A percentile compares a stretch with the other conserved stretches of the same genome.
These are phyloP conservation scores for Stylosanthes scabra DNA, from an alignment of 331 rosid species.

Conservation along the genomic window DNA sequence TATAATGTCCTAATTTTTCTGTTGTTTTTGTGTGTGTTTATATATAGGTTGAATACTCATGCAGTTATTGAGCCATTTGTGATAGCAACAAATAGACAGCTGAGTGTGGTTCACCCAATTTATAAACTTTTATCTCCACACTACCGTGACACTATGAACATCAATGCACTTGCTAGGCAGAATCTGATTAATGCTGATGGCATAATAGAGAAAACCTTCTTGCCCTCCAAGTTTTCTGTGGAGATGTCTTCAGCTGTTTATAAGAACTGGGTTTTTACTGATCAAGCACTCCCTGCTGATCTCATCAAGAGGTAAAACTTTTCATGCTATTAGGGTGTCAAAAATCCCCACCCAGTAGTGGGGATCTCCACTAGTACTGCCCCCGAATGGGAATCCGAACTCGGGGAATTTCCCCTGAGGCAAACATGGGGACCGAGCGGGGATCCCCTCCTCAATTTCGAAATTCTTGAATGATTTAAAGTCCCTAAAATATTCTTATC, in stretches of 20 bases:
- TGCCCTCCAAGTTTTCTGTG: constrained; percentile 64
- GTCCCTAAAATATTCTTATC: too few relatives aligned
- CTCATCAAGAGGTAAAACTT: constrained; percentile 68
- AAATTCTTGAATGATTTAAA: too few relatives aligned
- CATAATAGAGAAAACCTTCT: constrained; percentile 66
- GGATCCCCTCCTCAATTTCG: too few relatives aligned
- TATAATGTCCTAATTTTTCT: neutral
- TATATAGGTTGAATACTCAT: constrained; percentile 73
- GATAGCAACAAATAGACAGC: constrained; percentile 79
- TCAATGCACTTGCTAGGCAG: constrained; percentile 76
- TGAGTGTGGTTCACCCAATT: constrained; percentile 79
- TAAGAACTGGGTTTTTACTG: constrained; percentile 74
- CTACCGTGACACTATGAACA: constrained; percentile 83
- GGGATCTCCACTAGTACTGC: too few relatives aligned
- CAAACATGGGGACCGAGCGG: too few relatives aligned
- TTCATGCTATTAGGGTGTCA: too few relatives aligned
- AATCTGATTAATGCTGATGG: constrained; percentile 73
- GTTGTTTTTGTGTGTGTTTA: neutral
- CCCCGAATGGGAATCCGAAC: too few relatives aligned
- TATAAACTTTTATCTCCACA: constrained; percentile 77
- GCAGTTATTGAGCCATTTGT: constrained; percentile 81
- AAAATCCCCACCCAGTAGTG: too few relatives aligned
- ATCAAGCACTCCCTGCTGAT: constrained; percentile 79
- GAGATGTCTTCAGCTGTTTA: constrained; percentile 77
- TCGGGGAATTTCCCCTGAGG: too few relatives aligned